These are phyloP conservation scores for Paspalum vaginatum DNA, from an alignment of 176 grass and related monocot genomes.

Conservation along the genomic window DNA sequence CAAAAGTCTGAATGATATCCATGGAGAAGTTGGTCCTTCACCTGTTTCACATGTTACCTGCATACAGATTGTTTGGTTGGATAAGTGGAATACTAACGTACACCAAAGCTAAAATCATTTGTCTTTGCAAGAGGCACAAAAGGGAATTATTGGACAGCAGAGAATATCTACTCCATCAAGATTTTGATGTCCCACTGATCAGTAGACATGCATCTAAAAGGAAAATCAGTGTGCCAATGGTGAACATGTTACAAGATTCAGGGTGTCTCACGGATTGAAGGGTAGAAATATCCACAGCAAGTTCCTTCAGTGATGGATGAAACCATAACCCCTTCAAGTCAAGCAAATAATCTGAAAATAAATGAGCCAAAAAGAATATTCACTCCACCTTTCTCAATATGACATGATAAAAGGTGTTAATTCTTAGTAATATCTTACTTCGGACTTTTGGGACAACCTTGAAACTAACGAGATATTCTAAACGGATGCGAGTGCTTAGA, in stretches of 20 bases:
- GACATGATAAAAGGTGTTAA: constrained; percentile 28
- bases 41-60: constrained; percentile 50
- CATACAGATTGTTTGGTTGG: constrained; percentile 31
- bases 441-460: constrained; percentile 65
- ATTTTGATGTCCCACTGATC: constrained; percentile 12
- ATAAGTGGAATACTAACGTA: constrained; percentile 29
- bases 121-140: constrained; percentile 25
- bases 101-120: constrained; percentile 24
- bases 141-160: constrained; percentile 4
- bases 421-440: constrained; percentile 55
- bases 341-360: constrained; percentile 88
- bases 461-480: constrained; percentile 80
- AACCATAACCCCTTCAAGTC: constrained; percentile 69
- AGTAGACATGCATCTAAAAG: constrained; percentile 15
- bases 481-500: constrained; percentile 61
- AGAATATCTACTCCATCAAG: not conserved
- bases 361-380: constrained; percentile 37
- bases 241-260: constrained; percentile 20
- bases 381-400: constrained; percentile 27
- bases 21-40: constrained; percentile 66
- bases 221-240: not conserved
- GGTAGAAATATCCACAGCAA: constrained; percentile 51
- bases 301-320: constrained; percentile 52
- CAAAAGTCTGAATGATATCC: constrained; percentile 68
- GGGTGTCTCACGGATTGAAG: constrained; percentile 61